phyloP scores from a whole-genome alignment of 192 early-diverging fungal species.

The Mortierella claussenii region DNA sequence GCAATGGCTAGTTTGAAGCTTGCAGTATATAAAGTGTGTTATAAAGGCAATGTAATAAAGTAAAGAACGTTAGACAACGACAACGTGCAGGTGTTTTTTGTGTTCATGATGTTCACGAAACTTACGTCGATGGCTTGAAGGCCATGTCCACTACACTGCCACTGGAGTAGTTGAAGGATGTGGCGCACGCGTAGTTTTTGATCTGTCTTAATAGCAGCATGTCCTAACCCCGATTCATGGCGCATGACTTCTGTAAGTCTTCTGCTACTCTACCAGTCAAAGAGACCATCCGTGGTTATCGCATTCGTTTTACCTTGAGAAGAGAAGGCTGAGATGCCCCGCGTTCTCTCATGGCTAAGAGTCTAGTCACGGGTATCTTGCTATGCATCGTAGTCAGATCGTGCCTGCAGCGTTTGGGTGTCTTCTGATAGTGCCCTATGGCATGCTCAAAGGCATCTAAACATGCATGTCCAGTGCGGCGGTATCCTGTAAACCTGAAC shows the following conservation, averaged over 20 bases:
- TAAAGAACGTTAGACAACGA: no score
- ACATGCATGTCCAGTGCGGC: neutral
- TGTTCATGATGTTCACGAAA: neutral
- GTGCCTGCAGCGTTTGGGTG: neutral
- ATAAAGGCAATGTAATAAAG: neutral
- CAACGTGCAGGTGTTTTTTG: no score
- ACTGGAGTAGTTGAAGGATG: constrained; percentile 30
- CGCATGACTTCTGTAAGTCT: no score
- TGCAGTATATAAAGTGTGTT: neutral
- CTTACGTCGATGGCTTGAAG: constrained; percentile 24
- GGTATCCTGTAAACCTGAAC: constrained; percentile 10
- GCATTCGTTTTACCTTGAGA: constrained; percentile 8
- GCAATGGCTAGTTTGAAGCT: constrained; percentile 29
- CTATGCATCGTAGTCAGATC: neutral
- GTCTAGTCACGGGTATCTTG: neutral
- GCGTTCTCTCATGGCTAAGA: constrained; percentile 6
- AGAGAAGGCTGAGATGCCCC: neutral
- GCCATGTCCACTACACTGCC: constrained; percentile 44
- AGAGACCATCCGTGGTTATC: no score
- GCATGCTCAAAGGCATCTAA: constrained; percentile 19
- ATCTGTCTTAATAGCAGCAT: constrained; percentile 2
- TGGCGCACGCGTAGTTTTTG: constrained; percentile 14
- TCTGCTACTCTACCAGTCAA: no score
- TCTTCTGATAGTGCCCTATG: constrained; percentile 7
- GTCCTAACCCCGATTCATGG: no score